Evolutionary conservation across 2,329 filamentous ascomycete species (phyloP), one percentile per base, ranked within the genome.

Genomic region (Dothideomycetes sp.): DNA sequence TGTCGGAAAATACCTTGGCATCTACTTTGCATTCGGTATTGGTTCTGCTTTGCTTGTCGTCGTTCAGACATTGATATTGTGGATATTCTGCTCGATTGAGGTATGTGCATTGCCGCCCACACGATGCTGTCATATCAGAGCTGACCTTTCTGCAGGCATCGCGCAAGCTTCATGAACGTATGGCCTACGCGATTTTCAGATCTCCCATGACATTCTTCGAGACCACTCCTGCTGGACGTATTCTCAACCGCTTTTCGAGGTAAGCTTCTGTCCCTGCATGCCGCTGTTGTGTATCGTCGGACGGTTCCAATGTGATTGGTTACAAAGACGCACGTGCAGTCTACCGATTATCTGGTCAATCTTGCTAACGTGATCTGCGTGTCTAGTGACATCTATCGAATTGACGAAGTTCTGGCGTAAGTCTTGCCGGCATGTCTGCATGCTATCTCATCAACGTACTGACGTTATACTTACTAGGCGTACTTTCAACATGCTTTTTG

Each of bases 41-140:
- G 89, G 89, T 22, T 81, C 84, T 18, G 82, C 91, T 28, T 72
- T 76, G 30, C 70, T 98, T 48, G 89, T 93, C 3, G 86, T 96
- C 29, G 57, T 93, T 20, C 91, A 96, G 64, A 96, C 89, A 5
- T 68, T 98, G 51, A 87, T 98, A 49, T 71, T 98, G 19, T 98
- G 91, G 91, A 96, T 98, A 50, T 96, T 98, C 67, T 98, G 93
- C 66, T 96, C 91, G 4, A 98, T 98, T 48, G 91, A 98, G 75
- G 82, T 85, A 68, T 55, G 69, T 43, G 41, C 41, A 43, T 43
- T n/a, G n/a, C n/a, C n/a, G n/a, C n/a, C n/a, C n/a, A n/a, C n/a
- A n/a, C n/a, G n/a, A n/a, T 41, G 22, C 36, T 28, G 30, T 35
- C 18, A 20, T 22, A 48, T 52, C 55, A 48, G 52, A 36, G 46